Evolutionary conservation across 129 eudicot species (phyloP).

Genomic region (Artemisia annua): DNA sequence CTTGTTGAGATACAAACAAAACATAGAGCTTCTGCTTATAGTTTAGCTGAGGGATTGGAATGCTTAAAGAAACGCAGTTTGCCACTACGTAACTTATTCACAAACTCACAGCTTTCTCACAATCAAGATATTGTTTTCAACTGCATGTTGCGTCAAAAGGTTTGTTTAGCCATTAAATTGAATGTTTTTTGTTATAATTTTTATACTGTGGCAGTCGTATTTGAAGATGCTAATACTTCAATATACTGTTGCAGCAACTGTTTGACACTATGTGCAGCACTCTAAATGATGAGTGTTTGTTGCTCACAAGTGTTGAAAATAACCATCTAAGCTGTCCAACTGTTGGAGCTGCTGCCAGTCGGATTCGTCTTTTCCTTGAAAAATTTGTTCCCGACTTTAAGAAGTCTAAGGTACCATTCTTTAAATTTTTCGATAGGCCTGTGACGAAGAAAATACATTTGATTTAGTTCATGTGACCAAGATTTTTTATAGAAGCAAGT

Average conservation of each 20-base stretch:
- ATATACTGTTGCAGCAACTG: constrained; percentile 61
- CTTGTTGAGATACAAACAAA: constrained; percentile 72
- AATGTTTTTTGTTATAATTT: not conserved
- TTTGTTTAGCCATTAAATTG: constrained; percentile 14
- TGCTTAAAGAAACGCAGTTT: constrained; percentile 42
- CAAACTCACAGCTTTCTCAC: constrained; percentile 33
- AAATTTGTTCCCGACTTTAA: constrained; percentile 49
- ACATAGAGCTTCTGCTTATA: constrained; percentile 71
- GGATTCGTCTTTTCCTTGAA: constrained; percentile 49
- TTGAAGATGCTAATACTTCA: constrained; percentile 11
- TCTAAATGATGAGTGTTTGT: constrained; percentile 64
- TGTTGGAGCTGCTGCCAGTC: constrained; percentile 45
- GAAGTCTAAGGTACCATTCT: constrained; percentile 65
- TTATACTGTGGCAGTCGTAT: not conserved
- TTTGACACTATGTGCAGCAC: constrained; percentile 56
- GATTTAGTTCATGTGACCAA: too few relatives aligned
- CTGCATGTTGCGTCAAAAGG: constrained; percentile 94
- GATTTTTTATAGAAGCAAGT: too few relatives aligned
- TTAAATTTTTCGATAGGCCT: not conserved
- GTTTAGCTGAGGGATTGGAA: constrained; percentile 47
- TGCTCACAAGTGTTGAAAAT: constrained; percentile 55
- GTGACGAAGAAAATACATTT: too few relatives aligned
- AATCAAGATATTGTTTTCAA: constrained; percentile 50
- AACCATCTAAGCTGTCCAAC: constrained; percentile 55
- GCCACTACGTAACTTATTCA: constrained; percentile 52